These are phyloP conservation scores for Crithidia expoeki DNA, from an alignment of 208 protist genomes.

Conservation along the genomic window DNA sequence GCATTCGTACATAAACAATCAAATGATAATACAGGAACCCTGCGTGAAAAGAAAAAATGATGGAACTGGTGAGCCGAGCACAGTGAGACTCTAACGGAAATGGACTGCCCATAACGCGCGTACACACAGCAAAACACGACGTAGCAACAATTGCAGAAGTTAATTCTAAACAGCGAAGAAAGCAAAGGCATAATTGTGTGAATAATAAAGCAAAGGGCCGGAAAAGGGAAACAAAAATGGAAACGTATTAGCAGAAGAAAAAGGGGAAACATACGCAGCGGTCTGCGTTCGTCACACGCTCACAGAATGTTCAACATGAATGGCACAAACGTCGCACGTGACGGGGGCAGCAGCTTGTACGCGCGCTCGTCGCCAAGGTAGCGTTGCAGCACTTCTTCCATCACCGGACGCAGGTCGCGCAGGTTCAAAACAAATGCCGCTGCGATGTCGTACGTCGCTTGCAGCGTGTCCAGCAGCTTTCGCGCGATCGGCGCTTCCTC, in stretches of 20 bases:
- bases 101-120: too few relatives aligned
- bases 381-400: constrained; percentile 55
- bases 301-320: constrained; percentile 67
- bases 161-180: background rate
- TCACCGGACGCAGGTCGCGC: constrained; percentile 52
- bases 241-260: too few relatives aligned
- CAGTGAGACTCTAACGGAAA: background rate
- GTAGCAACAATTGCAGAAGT: background rate
- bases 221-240: constrained; percentile 11
- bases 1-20: too few relatives aligned
- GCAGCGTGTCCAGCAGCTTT: constrained; percentile 65
- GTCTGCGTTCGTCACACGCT: too few relatives aligned
- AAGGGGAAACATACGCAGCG: background rate
- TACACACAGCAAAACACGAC: too few relatives aligned
- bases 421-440: constrained; percentile 76
- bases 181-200: background rate
- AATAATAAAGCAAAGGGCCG: constrained; percentile 10
- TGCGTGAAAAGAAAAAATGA: constrained; percentile 1
- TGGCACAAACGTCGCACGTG: constrained; percentile 59
- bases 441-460: constrained; percentile 71
- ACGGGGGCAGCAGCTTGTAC: constrained; percentile 51
- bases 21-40: background rate
- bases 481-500: constrained; percentile 64
- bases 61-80: background rate
- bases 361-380: constrained; percentile 54